Conservation (phyloP, 352 stramenopile species). For the Globisporangium mamillatum region DNA sequence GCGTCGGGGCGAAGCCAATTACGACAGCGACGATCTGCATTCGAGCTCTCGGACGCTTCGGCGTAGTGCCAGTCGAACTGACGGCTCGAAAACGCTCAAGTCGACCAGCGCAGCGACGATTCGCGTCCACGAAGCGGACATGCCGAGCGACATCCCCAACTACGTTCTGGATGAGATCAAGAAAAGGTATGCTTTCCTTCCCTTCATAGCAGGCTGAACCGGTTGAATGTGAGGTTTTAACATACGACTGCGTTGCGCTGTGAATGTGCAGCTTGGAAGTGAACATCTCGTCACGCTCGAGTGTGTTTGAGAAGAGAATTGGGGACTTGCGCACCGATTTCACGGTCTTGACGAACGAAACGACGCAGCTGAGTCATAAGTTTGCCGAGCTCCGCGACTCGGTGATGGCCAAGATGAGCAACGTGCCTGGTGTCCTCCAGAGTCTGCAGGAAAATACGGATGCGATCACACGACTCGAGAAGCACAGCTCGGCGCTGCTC, state of each 20-base stretch:
- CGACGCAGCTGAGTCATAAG: conserved; percentile 33
- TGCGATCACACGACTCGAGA: conserved; percentile 65
- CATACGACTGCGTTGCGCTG: neutral
- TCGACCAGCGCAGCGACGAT: conserved; percentile 24
- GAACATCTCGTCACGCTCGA: conserved; percentile 48
- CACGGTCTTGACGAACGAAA: conserved; percentile 44
- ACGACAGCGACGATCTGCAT: conserved; percentile 13
- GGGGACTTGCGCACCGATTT: conserved; percentile 60
- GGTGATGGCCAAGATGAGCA: conserved; percentile 33
- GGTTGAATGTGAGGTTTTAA: neutral
- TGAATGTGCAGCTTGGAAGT: conserved; percentile 47
- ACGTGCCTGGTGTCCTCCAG: conserved; percentile 25
- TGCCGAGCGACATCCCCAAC: conserved; percentile 40
- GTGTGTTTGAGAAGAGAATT: conserved; percentile 65
- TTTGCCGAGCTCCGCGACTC: conserved; percentile 50
- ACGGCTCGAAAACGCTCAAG: conserved; percentile 12
- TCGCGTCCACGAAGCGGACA: conserved; percentile 40
- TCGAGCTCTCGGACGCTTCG: conserved; percentile 1
- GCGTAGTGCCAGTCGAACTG: conserved; percentile 3
- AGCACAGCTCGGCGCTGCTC: conserved; percentile 62
- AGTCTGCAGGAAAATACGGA: conserved; percentile 43
- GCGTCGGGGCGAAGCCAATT: conserved; percentile 5
- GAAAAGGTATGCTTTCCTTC: conserved; percentile 27
- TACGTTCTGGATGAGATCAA: conserved; percentile 56
- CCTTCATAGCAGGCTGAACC: neutral